These are phyloP conservation scores for Metschnikowia kofuensis DNA, from an alignment of 805 yeast species.

Conservation along the genomic window DNA sequence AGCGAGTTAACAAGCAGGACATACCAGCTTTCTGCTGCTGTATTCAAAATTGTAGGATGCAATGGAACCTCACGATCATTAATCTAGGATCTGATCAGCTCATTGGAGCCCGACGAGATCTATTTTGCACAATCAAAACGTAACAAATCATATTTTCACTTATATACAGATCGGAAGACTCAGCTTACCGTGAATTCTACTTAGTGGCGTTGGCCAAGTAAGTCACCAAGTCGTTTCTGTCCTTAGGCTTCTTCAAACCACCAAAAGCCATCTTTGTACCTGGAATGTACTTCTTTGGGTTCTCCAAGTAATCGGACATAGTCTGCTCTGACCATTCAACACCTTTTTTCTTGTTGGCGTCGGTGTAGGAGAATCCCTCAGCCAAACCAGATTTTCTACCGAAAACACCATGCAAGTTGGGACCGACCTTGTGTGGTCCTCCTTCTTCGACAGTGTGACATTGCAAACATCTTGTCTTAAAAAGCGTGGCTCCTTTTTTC, in stretches of 20 bases:
- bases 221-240: constrained; percentile 94
- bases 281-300: constrained; percentile 99
- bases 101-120: neutral
- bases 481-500: constrained; percentile 92
- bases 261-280: constrained; percentile 99
- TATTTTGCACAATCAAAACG: neutral
- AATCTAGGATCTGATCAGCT: neutral
- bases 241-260: constrained; percentile 98
- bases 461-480: constrained; percentile 98
- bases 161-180: neutral
- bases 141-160: neutral
- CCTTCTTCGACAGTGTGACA: constrained; percentile 97
- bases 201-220: constrained; percentile 58
- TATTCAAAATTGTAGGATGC: no score
- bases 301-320: constrained; percentile 93
- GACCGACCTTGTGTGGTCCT: constrained; percentile 99
- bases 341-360: constrained; percentile 96
- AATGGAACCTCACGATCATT: neutral
- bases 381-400: constrained; percentile 93
- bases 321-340: constrained; percentile 84
- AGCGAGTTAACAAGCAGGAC: neutral
- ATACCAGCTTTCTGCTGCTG: no score
- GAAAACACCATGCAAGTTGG: constrained; percentile 92
- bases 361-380: constrained; percentile 93
- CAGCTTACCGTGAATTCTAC: constrained; percentile 19